Base-by-base conservation (phyloP, 2,329 filamentous ascomycete species). In the Penicillium rolfsii region DNA sequence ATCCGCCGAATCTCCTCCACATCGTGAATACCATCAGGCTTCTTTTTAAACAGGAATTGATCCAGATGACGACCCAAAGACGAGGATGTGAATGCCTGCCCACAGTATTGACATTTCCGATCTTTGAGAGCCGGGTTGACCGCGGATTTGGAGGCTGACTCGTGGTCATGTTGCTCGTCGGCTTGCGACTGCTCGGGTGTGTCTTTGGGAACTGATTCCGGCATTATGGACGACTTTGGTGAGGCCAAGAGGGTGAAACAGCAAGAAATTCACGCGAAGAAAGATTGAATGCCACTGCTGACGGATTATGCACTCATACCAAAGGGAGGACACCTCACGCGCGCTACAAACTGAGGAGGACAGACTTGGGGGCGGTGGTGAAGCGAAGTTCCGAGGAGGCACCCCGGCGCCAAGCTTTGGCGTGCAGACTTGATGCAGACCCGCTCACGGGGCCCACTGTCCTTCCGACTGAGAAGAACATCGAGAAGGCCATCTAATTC, bases 51-150 rank as follows among this genome's bases (percentile, higher is more conserved):
- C 71, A 97, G 93, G 76, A 96, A 97, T 41, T 97, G 86, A 75
- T 98, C 94, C 67, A 97, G 88, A 78, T 98, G 94, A 49, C 94
- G 89, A 53, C 94, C 94, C 56, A 98, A 86, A 2, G 92, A 96
- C 16, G 93, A 97, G 1, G 93, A 97, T 16, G 94, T 97, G 74
- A 97, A 98, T 6, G 89, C 84, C 76, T 97, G 92, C 50, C 87
- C 84, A 76, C 94, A 98, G 80, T 91, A 98, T 38, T 89, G 91
- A 75, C 94, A 97, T 65, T 83, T 88, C 73, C 91, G 92, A 80
- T 98, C 93, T 78, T 98, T 98, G 61, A 84, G 77, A 16, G 89
- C 84, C 56, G 80, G 76, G 58, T 76, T 75, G 67, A 77, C 78
- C 50, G 62, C 58, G 4, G 66, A 58, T 45, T 70, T 67, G 19